Evolutionary conservation across 31 red algal genomes (phyloP).

Genomic region (Porphyra umbilicalis): DNA sequence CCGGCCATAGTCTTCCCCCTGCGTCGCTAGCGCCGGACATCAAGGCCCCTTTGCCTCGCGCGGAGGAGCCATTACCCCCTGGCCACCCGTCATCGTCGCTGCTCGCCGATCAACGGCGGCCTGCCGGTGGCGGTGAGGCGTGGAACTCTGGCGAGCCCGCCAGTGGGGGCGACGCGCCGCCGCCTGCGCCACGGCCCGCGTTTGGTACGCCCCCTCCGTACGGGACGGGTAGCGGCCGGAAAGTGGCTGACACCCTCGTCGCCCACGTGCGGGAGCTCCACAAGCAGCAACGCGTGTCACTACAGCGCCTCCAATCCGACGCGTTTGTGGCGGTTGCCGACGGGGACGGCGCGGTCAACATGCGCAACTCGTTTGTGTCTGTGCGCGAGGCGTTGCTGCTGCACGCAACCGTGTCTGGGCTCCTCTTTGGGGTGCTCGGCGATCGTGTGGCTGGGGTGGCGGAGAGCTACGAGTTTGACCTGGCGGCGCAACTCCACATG

Average conservation of each 20-base stretch:
- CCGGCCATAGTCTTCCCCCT: no score
- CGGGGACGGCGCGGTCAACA: background rate
- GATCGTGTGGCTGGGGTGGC: conserved; percentile 12
- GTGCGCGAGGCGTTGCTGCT: background rate
- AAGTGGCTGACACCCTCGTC: background rate
- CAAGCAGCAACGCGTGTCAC: background rate
- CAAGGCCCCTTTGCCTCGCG: background rate
- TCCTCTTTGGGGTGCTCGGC: conserved; percentile 17
- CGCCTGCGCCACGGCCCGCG: no score
- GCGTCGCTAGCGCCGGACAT: background rate
- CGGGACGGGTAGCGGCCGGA: background rate
- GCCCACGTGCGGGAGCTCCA: background rate
- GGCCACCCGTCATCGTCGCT: background rate
- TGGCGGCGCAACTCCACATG: background rate
- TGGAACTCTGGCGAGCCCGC: no score
- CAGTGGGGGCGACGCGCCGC: background rate
- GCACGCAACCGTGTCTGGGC: background rate
- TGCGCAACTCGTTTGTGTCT: background rate
- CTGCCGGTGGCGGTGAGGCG: background rate
- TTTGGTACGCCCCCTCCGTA: no score
- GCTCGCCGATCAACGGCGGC: background rate
- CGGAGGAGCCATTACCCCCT: background rate
- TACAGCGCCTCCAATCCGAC: background rate
- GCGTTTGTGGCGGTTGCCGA: background rate
- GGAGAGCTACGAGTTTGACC: conserved; percentile 23